A percentile compares a stretch with the other conserved stretches of the same genome.
These are phyloP conservation scores for Pseudonitzschia multiseries DNA, from an alignment of 108 stramenopile genomes.

Conservation along the genomic window DNA sequence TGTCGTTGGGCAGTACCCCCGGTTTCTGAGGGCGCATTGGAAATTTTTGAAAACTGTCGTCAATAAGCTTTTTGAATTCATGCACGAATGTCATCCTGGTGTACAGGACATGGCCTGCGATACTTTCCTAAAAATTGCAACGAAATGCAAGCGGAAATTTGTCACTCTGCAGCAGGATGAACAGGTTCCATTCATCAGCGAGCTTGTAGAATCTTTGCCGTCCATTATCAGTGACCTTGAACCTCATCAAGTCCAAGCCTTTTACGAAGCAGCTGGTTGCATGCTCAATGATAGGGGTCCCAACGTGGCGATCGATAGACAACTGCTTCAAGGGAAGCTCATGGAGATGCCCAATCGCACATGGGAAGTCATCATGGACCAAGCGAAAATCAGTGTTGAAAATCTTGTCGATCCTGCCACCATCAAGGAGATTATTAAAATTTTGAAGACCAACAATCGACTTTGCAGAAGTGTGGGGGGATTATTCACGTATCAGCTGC, in stretches of 20 bases:
- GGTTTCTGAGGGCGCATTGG: conserved; percentile 99
- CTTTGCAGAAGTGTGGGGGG: conserved; percentile 91
- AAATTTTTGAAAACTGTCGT: conserved; percentile 99
- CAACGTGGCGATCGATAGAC: conserved; percentile 81
- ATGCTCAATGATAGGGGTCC: conserved; percentile 94
- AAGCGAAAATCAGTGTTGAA: conserved; percentile 77
- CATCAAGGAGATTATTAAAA: conserved; percentile 93
- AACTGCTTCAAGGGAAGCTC: conserved; percentile 74
- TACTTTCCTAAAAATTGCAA: conserved; percentile 98
- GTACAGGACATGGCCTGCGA: conserved; percentile 99
- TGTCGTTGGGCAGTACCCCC: conserved; percentile 99
- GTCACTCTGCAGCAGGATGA: conserved; percentile 93
- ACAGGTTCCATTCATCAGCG: conserved; percentile 86
- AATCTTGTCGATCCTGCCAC: conserved; percentile 85
- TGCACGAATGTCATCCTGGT: conserved; percentile 98
- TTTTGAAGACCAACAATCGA: conserved; percentile 92
- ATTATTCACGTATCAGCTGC: conserved; percentile 92
- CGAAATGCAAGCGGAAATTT: conserved; percentile 97
- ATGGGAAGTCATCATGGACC: conserved; percentile 89
- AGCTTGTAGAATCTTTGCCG: conserved; percentile 89
- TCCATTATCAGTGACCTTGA: conserved; percentile 94
- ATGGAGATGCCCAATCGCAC: conserved; percentile 93
- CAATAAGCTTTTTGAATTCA: conserved; percentile 99
- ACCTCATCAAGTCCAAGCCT: conserved; percentile 98
- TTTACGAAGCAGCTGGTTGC: conserved; percentile 96